Evolutionary conservation across 2,329 filamentous ascomycete species (phyloP).

Genomic region (Cladophialophora chaetospira): DNA sequence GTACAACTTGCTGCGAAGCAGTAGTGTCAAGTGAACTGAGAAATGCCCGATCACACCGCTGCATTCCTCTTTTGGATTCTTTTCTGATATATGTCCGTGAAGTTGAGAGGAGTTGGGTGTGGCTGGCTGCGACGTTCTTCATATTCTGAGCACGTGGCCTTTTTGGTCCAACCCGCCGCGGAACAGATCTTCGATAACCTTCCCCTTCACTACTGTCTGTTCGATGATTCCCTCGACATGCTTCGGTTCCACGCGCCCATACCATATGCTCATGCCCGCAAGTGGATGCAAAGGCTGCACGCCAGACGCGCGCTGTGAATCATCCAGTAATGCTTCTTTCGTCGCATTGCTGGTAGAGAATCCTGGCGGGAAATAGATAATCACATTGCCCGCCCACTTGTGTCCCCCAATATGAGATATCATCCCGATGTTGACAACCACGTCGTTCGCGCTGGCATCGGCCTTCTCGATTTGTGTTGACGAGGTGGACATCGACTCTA

Average conservation of each 20-base stretch:
- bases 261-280: constrained; percentile 66
- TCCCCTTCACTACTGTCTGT: constrained; percentile 83
- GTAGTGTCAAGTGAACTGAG: too few relatives aligned
- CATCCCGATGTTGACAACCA: constrained; percentile 41
- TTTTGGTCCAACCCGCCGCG: constrained; percentile 52
- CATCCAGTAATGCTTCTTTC: not conserved
- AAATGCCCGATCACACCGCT: too few relatives aligned
- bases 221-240: constrained; percentile 86
- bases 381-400: constrained; percentile 89
- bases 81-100: too few relatives aligned
- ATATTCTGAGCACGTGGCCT: constrained; percentile 3
- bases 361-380: constrained; percentile 65
- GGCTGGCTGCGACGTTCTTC: not conserved
- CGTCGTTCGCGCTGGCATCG: constrained; percentile 20
- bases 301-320: constrained; percentile 2
- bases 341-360: not conserved
- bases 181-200: constrained; percentile 79
- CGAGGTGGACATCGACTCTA: not conserved
- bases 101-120: too few relatives aligned
- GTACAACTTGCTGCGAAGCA: too few relatives aligned
- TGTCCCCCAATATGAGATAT: constrained; percentile 89
- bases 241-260: constrained; percentile 80
- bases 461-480: constrained; percentile 1
- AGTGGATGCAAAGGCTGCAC: constrained; percentile 25
- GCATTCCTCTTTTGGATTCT: too few relatives aligned